Conservation (phyloP, 2,329 filamentous ascomycete genomes). For the Corynespora cassiicola region DNA sequence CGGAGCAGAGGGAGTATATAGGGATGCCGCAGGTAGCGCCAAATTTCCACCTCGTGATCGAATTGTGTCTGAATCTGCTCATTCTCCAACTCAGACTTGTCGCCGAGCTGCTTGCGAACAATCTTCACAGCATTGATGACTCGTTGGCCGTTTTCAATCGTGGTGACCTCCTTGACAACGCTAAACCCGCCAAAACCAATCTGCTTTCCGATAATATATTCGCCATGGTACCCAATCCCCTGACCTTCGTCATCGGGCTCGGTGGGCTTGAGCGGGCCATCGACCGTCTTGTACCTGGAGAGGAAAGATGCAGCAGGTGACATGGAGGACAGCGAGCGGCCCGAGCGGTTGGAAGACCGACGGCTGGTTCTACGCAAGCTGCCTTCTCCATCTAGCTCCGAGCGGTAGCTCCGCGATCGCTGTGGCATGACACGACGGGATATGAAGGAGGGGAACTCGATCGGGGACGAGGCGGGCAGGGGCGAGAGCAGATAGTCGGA, state of each 20-base stretch:
- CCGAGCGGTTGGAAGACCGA: conserved; percentile 55
- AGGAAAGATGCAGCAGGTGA: conserved; percentile 66
- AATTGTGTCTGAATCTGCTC: conserved; percentile 71
- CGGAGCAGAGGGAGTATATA: conserved; percentile 68
- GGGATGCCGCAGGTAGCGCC: conserved; percentile 68
- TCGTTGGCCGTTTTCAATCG: conserved; percentile 61
- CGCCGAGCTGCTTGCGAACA: conserved; percentile 64
- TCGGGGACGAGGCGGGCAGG: conserved; percentile 38
- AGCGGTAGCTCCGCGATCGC: conserved; percentile 40
- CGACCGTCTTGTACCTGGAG: conserved; percentile 56
- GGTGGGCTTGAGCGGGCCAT: conserved; percentile 45
- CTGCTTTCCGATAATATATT: conserved; percentile 71
- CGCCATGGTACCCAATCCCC: conserved; percentile 64
- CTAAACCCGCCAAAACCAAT: conserved; percentile 72
- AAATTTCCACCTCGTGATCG: conserved; percentile 72
- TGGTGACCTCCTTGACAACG: conserved; percentile 70
- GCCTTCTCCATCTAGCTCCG: conserved; percentile 39
- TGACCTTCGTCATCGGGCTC: conserved; percentile 72
- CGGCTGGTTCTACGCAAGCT: conserved; percentile 45
- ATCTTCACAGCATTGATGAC: conserved; percentile 71
- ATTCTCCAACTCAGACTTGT: conserved; percentile 66
- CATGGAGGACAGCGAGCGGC: conserved; percentile 56
- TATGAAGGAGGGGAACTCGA: conserved; percentile 40
- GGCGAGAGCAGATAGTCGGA: conserved; percentile 45
- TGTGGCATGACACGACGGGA: conserved; percentile 32